These are phyloP conservation scores for Fusarium camptoceras DNA, from an alignment of 2,329 filamentous ascomycete species.

Conservation along the genomic window DNA sequence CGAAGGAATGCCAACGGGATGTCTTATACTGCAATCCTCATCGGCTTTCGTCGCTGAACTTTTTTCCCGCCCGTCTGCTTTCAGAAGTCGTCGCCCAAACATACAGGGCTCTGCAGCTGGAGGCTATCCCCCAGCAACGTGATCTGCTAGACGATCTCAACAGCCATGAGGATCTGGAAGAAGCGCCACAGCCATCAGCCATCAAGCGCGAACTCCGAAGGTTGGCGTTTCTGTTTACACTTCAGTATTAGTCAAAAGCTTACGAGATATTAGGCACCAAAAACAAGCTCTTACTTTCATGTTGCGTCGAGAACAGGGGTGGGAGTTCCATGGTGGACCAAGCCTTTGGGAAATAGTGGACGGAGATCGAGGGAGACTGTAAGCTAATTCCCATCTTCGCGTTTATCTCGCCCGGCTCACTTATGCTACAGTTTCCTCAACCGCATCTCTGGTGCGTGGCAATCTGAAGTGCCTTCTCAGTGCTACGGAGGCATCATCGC, in stretches of 20 bases:
- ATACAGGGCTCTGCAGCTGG: neutral
- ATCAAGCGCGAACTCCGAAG: slow-evolving; percentile 44
- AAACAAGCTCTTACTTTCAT: slow-evolving; percentile 59
- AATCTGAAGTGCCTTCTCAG: slow-evolving; percentile 48
- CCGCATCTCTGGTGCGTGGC: slow-evolving; percentile 44
- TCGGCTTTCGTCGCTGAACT: slow-evolving; percentile 41
- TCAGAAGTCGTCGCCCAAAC: neutral
- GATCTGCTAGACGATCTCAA: slow-evolving; percentile 45
- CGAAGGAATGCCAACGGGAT: slow-evolving; percentile 43
- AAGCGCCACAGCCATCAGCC: slow-evolving; percentile 45
- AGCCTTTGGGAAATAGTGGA: slow-evolving; percentile 53
- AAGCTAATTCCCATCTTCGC: neutral
- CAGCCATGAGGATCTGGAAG: slow-evolving; percentile 42
- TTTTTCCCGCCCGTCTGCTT: neutral
- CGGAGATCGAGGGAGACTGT: slow-evolving; percentile 37
- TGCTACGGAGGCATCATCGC: slow-evolving; percentile 61
- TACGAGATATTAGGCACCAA: slow-evolving; percentile 52
- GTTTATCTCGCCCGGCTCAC: neutral
- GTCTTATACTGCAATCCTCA: slow-evolving; percentile 54
- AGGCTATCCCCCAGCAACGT: slow-evolving; percentile 14
- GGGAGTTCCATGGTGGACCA: slow-evolving; percentile 44
- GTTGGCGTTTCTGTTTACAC: slow-evolving; percentile 9
- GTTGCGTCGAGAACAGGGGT: slow-evolving; percentile 53
- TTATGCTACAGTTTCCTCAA: slow-evolving; percentile 50
- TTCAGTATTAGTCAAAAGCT: neutral